phyloP scores from a whole-genome alignment of 306 rosid species.

The Spatholobus suberectus region DNA sequence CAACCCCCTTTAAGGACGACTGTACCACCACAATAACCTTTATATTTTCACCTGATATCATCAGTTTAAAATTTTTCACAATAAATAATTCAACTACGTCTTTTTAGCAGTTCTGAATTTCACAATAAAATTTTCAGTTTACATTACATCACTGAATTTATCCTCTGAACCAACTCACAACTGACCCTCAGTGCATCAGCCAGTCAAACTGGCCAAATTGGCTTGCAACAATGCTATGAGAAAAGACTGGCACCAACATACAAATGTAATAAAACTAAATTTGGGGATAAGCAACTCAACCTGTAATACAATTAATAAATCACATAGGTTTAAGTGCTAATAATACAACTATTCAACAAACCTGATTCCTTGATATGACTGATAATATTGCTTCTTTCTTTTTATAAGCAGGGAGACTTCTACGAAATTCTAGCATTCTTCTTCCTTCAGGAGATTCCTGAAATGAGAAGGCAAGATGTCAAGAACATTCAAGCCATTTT shows the following conservation, averaged over 20 bases:
- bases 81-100: background rate
- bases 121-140: background rate
- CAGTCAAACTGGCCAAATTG: slow-evolving; percentile 14
- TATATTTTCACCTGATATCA: background rate
- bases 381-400: slow-evolving; percentile 79
- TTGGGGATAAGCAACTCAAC: slow-evolving; percentile 13
- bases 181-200: slow-evolving; percentile 4
- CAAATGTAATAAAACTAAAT: background rate
- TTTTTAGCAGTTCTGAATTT: background rate
- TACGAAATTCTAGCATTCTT: slow-evolving; percentile 78
- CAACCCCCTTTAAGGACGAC: too few species aligned
- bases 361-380: slow-evolving; percentile 83
- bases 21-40: background rate
- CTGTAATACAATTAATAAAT: slow-evolving; percentile 20
- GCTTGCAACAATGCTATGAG: slow-evolving; percentile 22
- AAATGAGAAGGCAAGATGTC: slow-evolving; percentile 37
- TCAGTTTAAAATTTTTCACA: background rate
- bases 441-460: slow-evolving; percentile 87
- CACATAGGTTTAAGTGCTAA: slow-evolving; percentile 28
- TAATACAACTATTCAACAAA: slow-evolving; percentile 39
- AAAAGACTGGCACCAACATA: slow-evolving; percentile 13
- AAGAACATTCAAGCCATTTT: slow-evolving; percentile 39
- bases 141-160: background rate
- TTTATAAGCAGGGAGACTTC: slow-evolving; percentile 83
- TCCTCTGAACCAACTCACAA: slow-evolving; percentile 27